Conservation (phyloP, 805 yeast species). For the Debaryomyces castellii region DNA sequence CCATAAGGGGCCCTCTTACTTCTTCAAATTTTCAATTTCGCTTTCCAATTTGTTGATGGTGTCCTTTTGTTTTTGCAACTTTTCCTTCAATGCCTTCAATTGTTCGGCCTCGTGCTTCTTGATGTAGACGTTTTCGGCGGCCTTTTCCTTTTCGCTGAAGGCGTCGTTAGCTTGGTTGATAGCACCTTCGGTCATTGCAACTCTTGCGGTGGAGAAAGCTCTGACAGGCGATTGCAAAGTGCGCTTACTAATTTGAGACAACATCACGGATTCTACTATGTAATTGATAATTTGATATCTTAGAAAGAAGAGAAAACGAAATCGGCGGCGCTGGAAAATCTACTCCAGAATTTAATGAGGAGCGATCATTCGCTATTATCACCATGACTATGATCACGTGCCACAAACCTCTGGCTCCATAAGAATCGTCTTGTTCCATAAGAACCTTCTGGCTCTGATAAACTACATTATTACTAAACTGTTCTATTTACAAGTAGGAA, state of each 20-base stretch:
- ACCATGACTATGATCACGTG: background rate
- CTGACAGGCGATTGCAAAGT: conserved; percentile 24
- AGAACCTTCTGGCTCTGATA: too few relatives aligned
- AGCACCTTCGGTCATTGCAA: conserved; percentile 24
- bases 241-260: conserved; percentile 25
- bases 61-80: conserved; percentile 72
- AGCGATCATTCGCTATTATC: background rate
- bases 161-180: conserved; percentile 24
- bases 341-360: background rate
- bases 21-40: conserved; percentile 51
- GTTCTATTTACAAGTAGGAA: too few relatives aligned
- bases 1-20: conserved; percentile 22
- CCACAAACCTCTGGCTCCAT: background rate
- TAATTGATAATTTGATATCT: background rate
- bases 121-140: conserved; percentile 82
- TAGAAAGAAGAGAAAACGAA: background rate
- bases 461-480: too few relatives aligned
- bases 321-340: background rate
- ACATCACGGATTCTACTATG: conserved; percentile 11
- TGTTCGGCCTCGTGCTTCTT: conserved; percentile 90
- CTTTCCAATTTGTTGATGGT: conserved; percentile 48
- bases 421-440: too few relatives aligned
- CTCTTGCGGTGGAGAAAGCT: conserved; percentile 30
- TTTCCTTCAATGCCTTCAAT: conserved; percentile 71
- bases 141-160: conserved; percentile 81